Evolutionary conservation across 139 green algal genomes (phyloP), one percentile per base, ranked within the genome.

Genomic region (Pseudopediastrum boryanum): DNA sequence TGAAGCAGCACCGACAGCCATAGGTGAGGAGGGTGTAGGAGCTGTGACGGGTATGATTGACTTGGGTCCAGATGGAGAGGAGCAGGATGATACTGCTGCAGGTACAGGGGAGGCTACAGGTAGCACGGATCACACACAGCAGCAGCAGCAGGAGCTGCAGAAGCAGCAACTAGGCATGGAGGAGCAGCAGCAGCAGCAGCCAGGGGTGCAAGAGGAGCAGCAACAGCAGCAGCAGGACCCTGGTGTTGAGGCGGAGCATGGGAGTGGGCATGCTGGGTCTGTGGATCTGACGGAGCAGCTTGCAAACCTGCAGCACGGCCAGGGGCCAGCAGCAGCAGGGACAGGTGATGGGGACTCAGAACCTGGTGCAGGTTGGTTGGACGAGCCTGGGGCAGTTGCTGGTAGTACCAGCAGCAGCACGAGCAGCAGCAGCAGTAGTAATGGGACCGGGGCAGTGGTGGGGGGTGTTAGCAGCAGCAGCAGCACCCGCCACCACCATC

Each of bases 401-500:
- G 27, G 16, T 43, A 36, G 35, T 12, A n/a, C n/a, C n/a, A n/a
- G n/a, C n/a, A n/a, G n/a, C n/a, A n/a, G n/a, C n/a, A n/a, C n/a
- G n/a, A n/a, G n/a, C n/a, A n/a, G n/a, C n/a, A n/a, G n/a, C n/a
- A n/a, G n/a, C n/a, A n/a, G n/a, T n/a, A n/a, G n/a, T n/a, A 66
- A 21, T 66, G 58, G 21, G 35, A 31, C 58, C 12, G 21, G 58
- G 35, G 2, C 35, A 16, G 21, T 12, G 12, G 58, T 13, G 13
- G 38, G 12, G 38, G 13, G 13, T 66, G 21, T 29, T 2, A 39
- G 61, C 1, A 69, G 13, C 64, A 72, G 64, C 64, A 56, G 35
- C 63, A 71, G 63, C 63, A 71, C 39, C 3, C 66, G 59, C n/a
- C 19, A 72, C 19, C 36, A 54, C 19, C 64, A 72, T 38, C 64